A percentile compares a stretch with the other conserved stretches of the same genome.
These are phyloP conservation scores for Cryptosporidium parvum DNA, from an alignment of 169 alveolate species.

Conservation along the genomic window DNA sequence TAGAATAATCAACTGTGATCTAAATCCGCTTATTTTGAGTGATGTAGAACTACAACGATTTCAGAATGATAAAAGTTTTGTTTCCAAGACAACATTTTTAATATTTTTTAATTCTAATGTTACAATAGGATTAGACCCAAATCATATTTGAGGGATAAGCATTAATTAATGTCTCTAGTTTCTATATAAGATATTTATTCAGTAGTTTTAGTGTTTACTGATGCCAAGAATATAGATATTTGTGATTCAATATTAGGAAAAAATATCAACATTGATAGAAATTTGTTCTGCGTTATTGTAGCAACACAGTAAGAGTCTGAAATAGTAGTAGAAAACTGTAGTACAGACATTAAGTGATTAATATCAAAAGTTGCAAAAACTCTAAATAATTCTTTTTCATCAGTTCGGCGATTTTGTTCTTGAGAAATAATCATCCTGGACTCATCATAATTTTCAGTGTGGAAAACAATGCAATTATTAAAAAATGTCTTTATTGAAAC, in stretches of 20 bases:
- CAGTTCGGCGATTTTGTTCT: neutral
- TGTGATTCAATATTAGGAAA: constrained; percentile 59
- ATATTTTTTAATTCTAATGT: neutral
- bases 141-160: neutral
- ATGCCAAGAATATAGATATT: constrained; percentile 57
- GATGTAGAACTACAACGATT: neutral
- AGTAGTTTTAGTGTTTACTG: constrained; percentile 16
- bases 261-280: constrained; percentile 44
- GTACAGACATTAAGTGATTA: constrained; percentile 54
- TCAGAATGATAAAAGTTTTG: neutral
- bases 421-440: constrained; percentile 24
- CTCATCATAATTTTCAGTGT: constrained; percentile 7
- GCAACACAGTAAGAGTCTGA: constrained; percentile 62
- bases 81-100: neutral
- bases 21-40: neutral
- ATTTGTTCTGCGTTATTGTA: constrained; percentile 53
- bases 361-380: constrained; percentile 49
- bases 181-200: neutral
- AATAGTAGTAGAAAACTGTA: constrained; percentile 21
- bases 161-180: neutral
- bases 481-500: constrained; percentile 58
- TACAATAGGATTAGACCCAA: neutral
- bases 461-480: constrained; percentile 53
- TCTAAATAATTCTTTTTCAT: neutral
- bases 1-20: neutral